Percentiles rank a stretch among this genome's conserved stretches.
These are phyloP conservation scores for Suillus luteus DNA, from an alignment of 768 basidiomycete genomes.

Conservation along the genomic window DNA sequence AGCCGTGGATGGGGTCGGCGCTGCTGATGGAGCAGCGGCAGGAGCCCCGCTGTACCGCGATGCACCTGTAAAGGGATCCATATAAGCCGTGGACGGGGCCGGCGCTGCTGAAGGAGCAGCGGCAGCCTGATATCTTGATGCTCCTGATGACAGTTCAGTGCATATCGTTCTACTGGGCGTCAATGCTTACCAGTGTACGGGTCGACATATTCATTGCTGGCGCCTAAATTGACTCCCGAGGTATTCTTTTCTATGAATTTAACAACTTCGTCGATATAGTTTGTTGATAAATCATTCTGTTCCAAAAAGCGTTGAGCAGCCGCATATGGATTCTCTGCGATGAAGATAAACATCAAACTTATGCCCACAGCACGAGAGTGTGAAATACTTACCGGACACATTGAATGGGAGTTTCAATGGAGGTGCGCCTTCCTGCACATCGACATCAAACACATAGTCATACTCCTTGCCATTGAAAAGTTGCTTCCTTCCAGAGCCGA, in stretches of 20 bases:
- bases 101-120: slow-evolving; percentile 34
- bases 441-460: slow-evolving; percentile 99
- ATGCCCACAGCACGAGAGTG: neutral
- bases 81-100: slow-evolving; percentile 40
- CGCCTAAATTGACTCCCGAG: slow-evolving; percentile 69
- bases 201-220: slow-evolving; percentile 68
- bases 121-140: slow-evolving; percentile 58
- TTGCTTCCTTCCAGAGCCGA: slow-evolving; percentile 87
- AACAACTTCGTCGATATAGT: slow-evolving; percentile 88
- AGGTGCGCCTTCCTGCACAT: slow-evolving; percentile 90
- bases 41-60: slow-evolving; percentile 57
- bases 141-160: slow-evolving; percentile 40
- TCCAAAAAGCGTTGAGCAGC: slow-evolving; percentile 90
- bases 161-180: neutral
- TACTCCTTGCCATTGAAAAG: slow-evolving; percentile 94
- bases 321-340: slow-evolving; percentile 82
- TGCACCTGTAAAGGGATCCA: slow-evolving; percentile 75
- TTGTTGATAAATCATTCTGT: slow-evolving; percentile 77
- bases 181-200: slow-evolving; percentile 78
- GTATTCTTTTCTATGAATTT: slow-evolving; percentile 94
- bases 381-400: slow-evolving; percentile 59
- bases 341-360: slow-evolving; percentile 8
- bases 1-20: slow-evolving; percentile 36
- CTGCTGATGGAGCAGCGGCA: slow-evolving; percentile 33
- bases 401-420: slow-evolving; percentile 96